These are phyloP conservation scores for Epicoccum sorghinum DNA, from an alignment of 2,329 filamentous ascomycete genomes.

Conservation along the genomic window DNA sequence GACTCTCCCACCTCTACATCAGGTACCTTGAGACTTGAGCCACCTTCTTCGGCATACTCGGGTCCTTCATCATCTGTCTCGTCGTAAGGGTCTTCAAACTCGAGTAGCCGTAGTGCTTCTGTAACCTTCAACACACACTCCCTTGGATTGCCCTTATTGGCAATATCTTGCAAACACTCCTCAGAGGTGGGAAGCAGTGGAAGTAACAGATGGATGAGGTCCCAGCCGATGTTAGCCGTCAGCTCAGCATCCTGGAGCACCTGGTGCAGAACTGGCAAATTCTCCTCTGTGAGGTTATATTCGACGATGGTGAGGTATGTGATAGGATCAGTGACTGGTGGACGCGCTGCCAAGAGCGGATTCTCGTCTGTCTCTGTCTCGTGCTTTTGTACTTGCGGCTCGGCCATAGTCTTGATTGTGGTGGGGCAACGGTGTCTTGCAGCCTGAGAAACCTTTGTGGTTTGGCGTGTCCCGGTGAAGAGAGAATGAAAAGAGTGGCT, in stretches of 20 bases:
- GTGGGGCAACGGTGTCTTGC: slow-evolving; percentile 1
- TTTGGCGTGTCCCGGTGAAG: not conserved
- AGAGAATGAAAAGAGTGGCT: not conserved
- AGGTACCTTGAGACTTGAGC: slow-evolving; percentile 23
- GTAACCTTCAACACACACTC: slow-evolving; percentile 83
- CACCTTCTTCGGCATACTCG: slow-evolving; percentile 36
- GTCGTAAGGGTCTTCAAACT: slow-evolving; percentile 58
- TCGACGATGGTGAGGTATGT: slow-evolving; percentile 82
- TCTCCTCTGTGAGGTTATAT: slow-evolving; percentile 70
- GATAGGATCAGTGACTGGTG: slow-evolving; percentile 70
- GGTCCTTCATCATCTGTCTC: slow-evolving; percentile 57
- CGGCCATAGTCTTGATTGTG: slow-evolving; percentile 32
- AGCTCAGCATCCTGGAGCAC: slow-evolving; percentile 71
- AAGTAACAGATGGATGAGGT: slow-evolving; percentile 77
- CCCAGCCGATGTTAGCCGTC: slow-evolving; percentile 82
- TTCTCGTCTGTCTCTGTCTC: slow-evolving; percentile 39
- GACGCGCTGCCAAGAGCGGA: slow-evolving; percentile 64
- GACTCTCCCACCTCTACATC: slow-evolving; percentile 40
- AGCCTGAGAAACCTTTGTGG: not conserved
- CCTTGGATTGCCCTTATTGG: slow-evolving; percentile 77
- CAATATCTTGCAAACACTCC: slow-evolving; percentile 74
- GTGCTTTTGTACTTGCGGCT: slow-evolving; percentile 33
- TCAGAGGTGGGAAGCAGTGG: slow-evolving; percentile 69
- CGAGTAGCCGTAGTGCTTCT: slow-evolving; percentile 69
- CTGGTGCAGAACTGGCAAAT: slow-evolving; percentile 70